These are phyloP conservation scores for Vitis amurensis DNA, from an alignment of 164 flowering plant genomes.

Conservation along the genomic window DNA sequence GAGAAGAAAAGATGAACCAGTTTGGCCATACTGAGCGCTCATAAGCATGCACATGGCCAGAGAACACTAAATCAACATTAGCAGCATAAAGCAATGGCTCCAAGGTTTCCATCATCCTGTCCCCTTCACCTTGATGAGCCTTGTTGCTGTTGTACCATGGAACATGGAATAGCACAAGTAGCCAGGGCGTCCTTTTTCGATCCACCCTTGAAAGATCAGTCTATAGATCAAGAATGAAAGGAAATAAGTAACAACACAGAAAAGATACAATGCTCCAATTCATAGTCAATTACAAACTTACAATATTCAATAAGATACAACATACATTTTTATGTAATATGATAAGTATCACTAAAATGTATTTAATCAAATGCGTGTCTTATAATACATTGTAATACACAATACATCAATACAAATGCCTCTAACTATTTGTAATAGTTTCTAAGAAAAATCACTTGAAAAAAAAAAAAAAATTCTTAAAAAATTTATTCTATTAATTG, in stretches of 20 bases:
- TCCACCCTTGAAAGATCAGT: constrained; percentile 83
- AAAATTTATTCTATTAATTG: too few species aligned
- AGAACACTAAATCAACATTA: constrained; percentile 75
- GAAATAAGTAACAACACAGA: not conserved
- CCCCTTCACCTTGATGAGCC: constrained; percentile 94
- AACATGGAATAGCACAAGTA: constrained; percentile 84
- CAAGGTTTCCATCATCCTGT: constrained; percentile 79
- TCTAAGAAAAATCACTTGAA: too few species aligned
- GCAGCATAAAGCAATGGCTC: constrained; percentile 90
- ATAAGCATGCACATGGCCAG: constrained; percentile 99
- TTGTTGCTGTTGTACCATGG: constrained; percentile 96
- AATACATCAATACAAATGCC: too few species aligned
- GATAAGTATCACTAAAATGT: too few species aligned
- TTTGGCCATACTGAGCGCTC: constrained; percentile 76
- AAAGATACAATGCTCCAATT: too few species aligned
- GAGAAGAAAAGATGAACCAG: not conserved
- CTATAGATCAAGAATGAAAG: constrained; percentile 33
- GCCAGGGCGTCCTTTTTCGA: constrained; percentile 84
- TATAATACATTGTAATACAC: too few species aligned
- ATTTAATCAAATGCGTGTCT: too few species aligned
- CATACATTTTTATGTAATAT: too few species aligned
- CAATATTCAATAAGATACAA: too few species aligned
- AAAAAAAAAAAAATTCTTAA: too few species aligned
- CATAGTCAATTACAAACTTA: too few species aligned
- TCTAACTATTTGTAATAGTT: too few species aligned